Evolutionary conservation across 331 rosid genomes (phyloP).

Genomic region (Arachis monticola): DNA sequence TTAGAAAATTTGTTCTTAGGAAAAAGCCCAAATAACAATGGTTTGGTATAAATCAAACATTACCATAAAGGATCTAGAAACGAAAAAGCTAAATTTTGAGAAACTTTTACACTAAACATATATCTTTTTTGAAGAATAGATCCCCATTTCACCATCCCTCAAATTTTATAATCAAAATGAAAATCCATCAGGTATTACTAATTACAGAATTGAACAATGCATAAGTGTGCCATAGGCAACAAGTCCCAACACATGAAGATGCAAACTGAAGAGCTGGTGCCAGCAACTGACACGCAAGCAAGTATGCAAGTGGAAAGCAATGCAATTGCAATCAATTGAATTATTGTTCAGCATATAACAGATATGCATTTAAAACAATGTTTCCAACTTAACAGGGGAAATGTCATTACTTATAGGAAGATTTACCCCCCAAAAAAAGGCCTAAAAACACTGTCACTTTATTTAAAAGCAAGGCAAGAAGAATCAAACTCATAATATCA

Average conservation of each 20-base stretch:
- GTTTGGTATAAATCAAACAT: slow-evolving; percentile 24
- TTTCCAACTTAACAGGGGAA: background rate
- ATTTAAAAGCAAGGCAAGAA: slow-evolving; percentile 10
- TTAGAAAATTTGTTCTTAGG: slow-evolving; percentile 44
- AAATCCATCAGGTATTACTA: slow-evolving; percentile 17
- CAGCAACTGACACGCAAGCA: background rate
- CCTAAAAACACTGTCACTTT: slow-evolving; percentile 11
- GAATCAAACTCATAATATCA: slow-evolving; percentile 15
- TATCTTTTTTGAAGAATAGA: slow-evolving; percentile 1
- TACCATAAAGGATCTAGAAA: background rate
- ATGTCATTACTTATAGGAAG: background rate
- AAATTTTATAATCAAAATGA: slow-evolving; percentile 28
- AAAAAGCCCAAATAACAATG: slow-evolving; percentile 30
- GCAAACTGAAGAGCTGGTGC: slow-evolving; percentile 19
- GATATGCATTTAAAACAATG: background rate
- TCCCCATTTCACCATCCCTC: background rate
- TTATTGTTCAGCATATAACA: background rate
- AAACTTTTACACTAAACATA: slow-evolving; percentile 16
- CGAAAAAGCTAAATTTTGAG: slow-evolving; percentile 17
- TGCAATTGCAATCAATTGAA: slow-evolving; percentile 1
- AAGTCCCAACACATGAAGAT: slow-evolving; percentile 17
- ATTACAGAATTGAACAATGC: slow-evolving; percentile 21
- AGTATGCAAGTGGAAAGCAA: too few relatives aligned
- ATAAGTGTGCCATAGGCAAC: slow-evolving; percentile 3
- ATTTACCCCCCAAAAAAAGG: background rate